These are phyloP conservation scores for Buddleja alternifolia DNA, from an alignment of 257 asterid species.

Conservation along the genomic window DNA sequence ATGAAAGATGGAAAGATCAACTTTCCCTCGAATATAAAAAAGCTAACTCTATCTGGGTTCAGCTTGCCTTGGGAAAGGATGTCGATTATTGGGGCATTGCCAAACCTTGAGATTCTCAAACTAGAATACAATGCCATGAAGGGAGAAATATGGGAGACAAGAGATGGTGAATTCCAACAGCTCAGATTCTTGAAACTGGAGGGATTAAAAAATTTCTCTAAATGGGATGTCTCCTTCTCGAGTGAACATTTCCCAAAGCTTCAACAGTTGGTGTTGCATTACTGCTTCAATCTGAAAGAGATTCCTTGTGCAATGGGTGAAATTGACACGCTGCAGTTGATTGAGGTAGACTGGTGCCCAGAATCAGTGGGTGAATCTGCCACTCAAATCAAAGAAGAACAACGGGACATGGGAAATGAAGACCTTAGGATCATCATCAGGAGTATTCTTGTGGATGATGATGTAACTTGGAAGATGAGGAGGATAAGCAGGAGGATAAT, in stretches of 20 bases:
- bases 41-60: not conserved
- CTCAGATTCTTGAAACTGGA: not conserved
- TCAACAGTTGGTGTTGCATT: constrained; percentile 1
- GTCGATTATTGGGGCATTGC: constrained; percentile 3
- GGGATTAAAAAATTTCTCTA: not conserved
- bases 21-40: constrained; percentile 4
- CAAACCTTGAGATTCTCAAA: constrained; percentile 17
- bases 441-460: too few species aligned
- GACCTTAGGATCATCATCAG: constrained; percentile 8
- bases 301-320: too few species aligned
- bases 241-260: not conserved
- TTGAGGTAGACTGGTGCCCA: too few species aligned
- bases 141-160: constrained; percentile 10
- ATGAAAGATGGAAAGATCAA: not conserved
- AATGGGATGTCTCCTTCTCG: not conserved
- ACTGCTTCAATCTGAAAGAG: not conserved
- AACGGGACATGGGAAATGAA: constrained; percentile 15
- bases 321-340: too few species aligned
- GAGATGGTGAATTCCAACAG: not conserved
- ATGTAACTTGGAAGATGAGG: too few species aligned
- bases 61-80: not conserved
- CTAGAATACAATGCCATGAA: not conserved
- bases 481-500: too few species aligned
- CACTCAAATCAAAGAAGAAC: not conserved
- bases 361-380: too few species aligned